Conservation (phyloP, 139 green algal genomes). For the Chlamydomonas urium region DNA sequence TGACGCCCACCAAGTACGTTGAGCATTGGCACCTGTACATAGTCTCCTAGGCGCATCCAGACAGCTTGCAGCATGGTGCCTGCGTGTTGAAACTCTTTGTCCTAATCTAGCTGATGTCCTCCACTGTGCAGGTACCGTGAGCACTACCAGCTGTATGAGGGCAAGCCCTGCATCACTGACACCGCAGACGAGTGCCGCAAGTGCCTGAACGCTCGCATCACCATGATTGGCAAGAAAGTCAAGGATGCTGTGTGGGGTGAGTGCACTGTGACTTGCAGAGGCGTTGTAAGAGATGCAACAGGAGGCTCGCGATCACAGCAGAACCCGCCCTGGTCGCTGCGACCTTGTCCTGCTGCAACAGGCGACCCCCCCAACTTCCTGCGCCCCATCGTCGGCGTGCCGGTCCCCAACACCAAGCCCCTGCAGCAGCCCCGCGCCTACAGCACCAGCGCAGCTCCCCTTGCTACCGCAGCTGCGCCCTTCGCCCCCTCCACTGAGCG, state of each 20-base stretch:
- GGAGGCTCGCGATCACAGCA: too few relatives aligned
- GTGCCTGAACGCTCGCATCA: slow-evolving; percentile 55
- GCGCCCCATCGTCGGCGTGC: slow-evolving; percentile 18
- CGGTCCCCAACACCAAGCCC: slow-evolving; percentile 6
- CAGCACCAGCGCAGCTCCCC: background rate
- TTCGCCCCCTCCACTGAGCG: slow-evolving; percentile 13
- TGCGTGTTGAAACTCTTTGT: too few relatives aligned
- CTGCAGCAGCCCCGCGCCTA: background rate
- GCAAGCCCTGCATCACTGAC: slow-evolving; percentile 74
- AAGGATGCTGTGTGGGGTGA: slow-evolving; percentile 37
- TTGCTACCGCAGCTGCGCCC: too few relatives aligned
- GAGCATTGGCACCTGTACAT: too few relatives aligned
- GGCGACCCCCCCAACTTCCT: slow-evolving; percentile 51
- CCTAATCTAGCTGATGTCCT: too few relatives aligned
- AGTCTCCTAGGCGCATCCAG: too few relatives aligned
- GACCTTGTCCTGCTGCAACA: too few relatives aligned
- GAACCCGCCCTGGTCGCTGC: too few relatives aligned
- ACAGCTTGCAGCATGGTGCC: too few relatives aligned
- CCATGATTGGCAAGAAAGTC: slow-evolving; percentile 49
- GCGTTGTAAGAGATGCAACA: too few relatives aligned
- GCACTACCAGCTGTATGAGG: slow-evolving; percentile 57
- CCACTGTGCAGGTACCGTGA: background rate
- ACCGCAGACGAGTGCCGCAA: slow-evolving; percentile 61
- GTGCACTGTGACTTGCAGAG: too few relatives aligned
- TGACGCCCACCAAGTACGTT: slow-evolving; percentile 58